A percentile compares a stretch with the other conserved stretches of the same genome.
These are phyloP conservation scores for Dactylellina parvicollis DNA, from an alignment of 2,329 filamentous ascomycete species.

Conservation along the genomic window DNA sequence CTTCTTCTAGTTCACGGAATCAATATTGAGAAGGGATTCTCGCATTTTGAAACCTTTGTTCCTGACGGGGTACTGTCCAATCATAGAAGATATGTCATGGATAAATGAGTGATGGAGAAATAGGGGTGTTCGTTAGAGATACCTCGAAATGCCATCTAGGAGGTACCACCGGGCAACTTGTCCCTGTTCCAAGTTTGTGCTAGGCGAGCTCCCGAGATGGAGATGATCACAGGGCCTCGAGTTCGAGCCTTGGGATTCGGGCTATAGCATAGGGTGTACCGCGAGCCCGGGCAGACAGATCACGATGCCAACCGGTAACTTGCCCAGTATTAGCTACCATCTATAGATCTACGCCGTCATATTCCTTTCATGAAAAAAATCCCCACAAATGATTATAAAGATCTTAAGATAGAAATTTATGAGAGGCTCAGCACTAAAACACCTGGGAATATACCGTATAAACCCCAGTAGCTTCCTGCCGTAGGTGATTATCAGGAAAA, in stretches of 20 bases:
- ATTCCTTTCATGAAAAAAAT: background rate
- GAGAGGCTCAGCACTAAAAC: conserved; percentile 31
- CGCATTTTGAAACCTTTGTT: conserved; percentile 48
- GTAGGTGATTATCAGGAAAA: conserved; percentile 6
- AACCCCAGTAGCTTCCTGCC: background rate
- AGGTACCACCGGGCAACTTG: conserved; percentile 37
- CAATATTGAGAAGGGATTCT: conserved; percentile 19
- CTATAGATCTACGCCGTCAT: conserved; percentile 22
- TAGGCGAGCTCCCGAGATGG: background rate
- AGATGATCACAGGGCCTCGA: conserved; percentile 13
- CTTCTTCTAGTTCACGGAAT: background rate
- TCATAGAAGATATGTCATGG: conserved; percentile 23
- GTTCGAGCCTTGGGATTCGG: conserved; percentile 1
- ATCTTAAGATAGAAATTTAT: conserved; percentile 24
- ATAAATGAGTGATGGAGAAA: conserved; percentile 27
- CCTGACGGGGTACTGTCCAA: conserved; percentile 21
- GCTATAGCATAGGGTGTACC: background rate
- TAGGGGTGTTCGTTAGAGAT: conserved; percentile 24
- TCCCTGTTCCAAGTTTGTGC: background rate
- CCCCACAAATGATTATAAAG: background rate
- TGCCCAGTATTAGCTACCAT: too few relatives aligned
- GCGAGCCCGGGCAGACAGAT: background rate
- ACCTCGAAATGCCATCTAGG: conserved; percentile 8
- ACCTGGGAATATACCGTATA: conserved; percentile 2
- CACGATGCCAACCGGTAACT: too few relatives aligned